Conservation (phyloP, 2,329 filamentous ascomycete species). For the Colletotrichum gloeosporioides region DNA sequence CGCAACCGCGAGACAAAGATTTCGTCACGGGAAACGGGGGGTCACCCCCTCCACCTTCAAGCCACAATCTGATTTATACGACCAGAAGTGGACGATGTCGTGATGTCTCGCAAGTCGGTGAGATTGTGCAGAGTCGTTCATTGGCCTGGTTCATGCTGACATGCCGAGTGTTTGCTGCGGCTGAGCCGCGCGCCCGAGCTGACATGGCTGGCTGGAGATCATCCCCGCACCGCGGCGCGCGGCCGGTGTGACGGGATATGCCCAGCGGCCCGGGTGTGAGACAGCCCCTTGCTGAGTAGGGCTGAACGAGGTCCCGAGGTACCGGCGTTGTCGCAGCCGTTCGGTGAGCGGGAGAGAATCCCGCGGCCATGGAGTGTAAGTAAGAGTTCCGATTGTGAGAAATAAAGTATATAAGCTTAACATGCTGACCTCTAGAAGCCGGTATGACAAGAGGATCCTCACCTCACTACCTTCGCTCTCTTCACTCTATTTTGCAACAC, state of each 20-base stretch:
- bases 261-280: background rate
- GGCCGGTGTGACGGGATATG: background rate
- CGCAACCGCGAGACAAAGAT: background rate
- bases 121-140: background rate
- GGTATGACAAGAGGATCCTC: background rate
- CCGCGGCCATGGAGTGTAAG: background rate
- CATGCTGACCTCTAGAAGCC: background rate
- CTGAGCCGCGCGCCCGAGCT: background rate
- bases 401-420: background rate
- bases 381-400: background rate
- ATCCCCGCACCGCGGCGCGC: background rate
- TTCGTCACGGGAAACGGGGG: background rate
- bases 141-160: background rate
- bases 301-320: background rate
- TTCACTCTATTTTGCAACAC: background rate
- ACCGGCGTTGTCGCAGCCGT: background rate
- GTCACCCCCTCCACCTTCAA: background rate
- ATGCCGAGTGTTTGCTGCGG: background rate
- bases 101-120: background rate
- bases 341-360: background rate
- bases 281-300: background rate
- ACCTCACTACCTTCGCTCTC: background rate
- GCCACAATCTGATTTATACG: background rate
- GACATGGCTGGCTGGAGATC: background rate
- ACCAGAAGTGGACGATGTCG: background rate